Conservation (phyloP, 2,329 filamentous ascomycete species). For the Orbilia ellipsospora region DNA sequence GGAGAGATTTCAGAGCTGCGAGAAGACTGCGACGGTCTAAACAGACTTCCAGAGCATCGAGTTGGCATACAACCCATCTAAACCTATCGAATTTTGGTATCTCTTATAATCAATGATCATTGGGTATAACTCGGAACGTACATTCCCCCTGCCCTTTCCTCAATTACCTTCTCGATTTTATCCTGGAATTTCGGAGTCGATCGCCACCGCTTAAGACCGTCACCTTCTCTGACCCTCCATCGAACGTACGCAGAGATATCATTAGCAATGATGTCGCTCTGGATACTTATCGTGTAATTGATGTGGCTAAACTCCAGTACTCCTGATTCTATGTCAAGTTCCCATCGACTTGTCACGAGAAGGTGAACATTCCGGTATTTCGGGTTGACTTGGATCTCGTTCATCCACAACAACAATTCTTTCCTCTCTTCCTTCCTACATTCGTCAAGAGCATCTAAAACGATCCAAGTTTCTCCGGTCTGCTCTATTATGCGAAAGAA, state of each 20-base stretch:
- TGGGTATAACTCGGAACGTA: slow-evolving; percentile 49
- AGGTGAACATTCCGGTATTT: not conserved
- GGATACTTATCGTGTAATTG: not conserved
- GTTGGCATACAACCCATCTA: slow-evolving; percentile 59
- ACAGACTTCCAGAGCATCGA: slow-evolving; percentile 59
- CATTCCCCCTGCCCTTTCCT: slow-evolving; percentile 60
- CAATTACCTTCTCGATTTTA: slow-evolving; percentile 14
- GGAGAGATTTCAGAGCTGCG: slow-evolving; percentile 55
- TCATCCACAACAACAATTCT: slow-evolving; percentile 1
- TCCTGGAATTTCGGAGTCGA: slow-evolving; percentile 38
- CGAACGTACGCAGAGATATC: slow-evolving; percentile 15
- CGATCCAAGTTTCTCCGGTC: slow-evolving; percentile 57
- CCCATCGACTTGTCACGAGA: slow-evolving; percentile 1
- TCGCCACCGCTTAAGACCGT: slow-evolving; percentile 59
- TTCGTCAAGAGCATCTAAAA: slow-evolving; percentile 61
- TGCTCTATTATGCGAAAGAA: slow-evolving; percentile 59
- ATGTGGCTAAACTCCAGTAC: not conserved
- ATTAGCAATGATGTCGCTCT: not conserved
- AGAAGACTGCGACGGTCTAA: slow-evolving; percentile 33
- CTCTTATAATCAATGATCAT: not conserved
- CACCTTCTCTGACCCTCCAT: slow-evolving; percentile 51
- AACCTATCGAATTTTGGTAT: slow-evolving; percentile 56
- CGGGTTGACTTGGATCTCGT: not conserved
- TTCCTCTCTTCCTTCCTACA: slow-evolving; percentile 31
- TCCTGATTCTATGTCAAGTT: not conserved